Conservation (phyloP, 768 basidiomycete species). For the Saitozyma podzolica region DNA sequence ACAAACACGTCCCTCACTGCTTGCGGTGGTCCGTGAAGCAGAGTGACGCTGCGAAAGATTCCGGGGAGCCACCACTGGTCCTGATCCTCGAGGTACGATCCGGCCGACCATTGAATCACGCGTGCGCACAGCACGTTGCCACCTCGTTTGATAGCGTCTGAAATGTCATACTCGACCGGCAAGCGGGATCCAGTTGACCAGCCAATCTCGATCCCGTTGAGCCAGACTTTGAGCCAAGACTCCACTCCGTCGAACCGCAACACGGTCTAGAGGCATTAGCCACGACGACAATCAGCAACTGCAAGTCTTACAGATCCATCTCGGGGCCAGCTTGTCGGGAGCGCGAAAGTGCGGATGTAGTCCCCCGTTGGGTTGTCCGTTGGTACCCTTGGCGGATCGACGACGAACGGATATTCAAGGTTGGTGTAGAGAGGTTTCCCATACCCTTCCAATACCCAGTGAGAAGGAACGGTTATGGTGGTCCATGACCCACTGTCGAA, state of each 20-base stretch:
- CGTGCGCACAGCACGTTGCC: neutral
- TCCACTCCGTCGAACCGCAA: conserved; percentile 7
- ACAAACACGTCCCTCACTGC: conserved; percentile 7
- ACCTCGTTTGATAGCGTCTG: neutral
- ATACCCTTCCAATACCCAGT: conserved; percentile 8
- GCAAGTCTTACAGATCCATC: neutral
- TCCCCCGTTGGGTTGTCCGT: conserved; percentile 8
- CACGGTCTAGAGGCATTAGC: neutral
- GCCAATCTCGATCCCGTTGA: conserved; percentile 1
- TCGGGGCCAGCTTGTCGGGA: neutral
- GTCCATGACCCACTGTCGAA: too few relatives aligned
- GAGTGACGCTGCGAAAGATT: conserved; percentile 5
- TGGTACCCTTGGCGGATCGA: conserved; percentile 4
- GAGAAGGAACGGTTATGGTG: neutral
- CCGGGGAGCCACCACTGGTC: conserved; percentile 15
- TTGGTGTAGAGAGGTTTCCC: conserved; percentile 1
- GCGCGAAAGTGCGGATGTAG: neutral
- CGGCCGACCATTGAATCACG: conserved; percentile 9
- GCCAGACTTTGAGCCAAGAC: conserved; percentile 8
- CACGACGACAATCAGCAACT: neutral
- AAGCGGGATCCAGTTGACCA: neutral
- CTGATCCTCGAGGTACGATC: conserved; percentile 9
- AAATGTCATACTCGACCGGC: conserved; percentile 10
- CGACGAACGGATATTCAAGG: conserved; percentile 1
- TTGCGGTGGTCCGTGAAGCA: conserved; percentile 1